A percentile compares a stretch with the other conserved stretches of the same genome.
Conservation (phyloP, 2,329 filamentous ascomycete genomes). For the Fusarium sp. region DNA sequence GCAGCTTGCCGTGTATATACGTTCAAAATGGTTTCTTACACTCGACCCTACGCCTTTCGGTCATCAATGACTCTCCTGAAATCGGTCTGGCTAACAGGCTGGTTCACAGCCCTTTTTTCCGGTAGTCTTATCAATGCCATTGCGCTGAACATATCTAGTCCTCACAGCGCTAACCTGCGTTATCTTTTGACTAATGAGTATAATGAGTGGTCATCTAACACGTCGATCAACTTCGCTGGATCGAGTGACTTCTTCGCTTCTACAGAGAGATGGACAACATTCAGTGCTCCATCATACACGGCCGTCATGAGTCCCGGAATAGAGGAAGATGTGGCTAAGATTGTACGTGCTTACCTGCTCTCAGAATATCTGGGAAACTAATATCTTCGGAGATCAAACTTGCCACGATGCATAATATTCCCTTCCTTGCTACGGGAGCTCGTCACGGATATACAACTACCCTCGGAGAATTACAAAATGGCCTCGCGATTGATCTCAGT, state of each 20-base stretch:
- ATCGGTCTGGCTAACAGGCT: neutral
- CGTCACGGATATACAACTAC: neutral
- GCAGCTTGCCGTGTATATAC: accelerated
- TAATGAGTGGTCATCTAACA: neutral
- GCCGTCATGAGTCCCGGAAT: neutral
- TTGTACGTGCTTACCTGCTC: neutral
- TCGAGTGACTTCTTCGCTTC: neutral
- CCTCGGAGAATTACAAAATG: accelerated
- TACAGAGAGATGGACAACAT: neutral
- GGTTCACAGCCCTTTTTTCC: accelerated
- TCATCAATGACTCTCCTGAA: neutral
- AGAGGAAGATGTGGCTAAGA: accelerated
- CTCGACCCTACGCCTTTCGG: accelerated
- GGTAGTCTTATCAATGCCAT: neutral
- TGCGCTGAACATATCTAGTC: neutral
- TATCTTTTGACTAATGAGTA: neutral
- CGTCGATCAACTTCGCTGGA: neutral
- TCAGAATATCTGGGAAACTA: too few relatives aligned
- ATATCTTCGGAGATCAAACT: accelerated
- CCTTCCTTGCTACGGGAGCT: neutral
- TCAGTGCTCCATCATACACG: neutral
- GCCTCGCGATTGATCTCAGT: neutral
- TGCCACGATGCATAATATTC: neutral
- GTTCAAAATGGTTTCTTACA: neutral
- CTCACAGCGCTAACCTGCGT: accelerated